Evolutionary conservation across 208 protist species (phyloP).

Genomic region (Leishmania aethiopica): DNA sequence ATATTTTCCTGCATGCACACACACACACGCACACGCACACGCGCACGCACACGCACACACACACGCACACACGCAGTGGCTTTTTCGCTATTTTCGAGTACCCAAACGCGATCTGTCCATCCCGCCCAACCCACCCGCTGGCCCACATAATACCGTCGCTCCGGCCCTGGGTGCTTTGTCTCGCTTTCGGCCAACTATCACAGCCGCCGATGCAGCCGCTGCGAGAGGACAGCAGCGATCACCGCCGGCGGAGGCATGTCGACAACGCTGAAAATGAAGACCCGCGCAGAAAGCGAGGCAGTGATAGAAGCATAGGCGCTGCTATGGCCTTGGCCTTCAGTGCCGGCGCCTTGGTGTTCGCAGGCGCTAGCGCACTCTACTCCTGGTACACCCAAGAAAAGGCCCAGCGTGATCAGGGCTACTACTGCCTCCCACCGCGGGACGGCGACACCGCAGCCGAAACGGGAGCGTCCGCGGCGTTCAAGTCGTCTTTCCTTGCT

Average conservation of each 20-base stretch:
- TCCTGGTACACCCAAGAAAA: not conserved
- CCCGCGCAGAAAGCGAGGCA: not conserved
- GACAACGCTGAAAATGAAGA: not conserved
- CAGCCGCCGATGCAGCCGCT: not conserved
- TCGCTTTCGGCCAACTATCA: no score
- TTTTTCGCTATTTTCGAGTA: not conserved
- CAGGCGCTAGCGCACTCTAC: not conserved
- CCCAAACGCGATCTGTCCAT: not conserved
- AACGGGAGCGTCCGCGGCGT: not conserved
- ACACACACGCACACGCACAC: no score
- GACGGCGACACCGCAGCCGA: not conserved
- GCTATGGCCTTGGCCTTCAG: not conserved
- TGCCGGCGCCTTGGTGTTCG: not conserved
- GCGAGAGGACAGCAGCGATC: not conserved
- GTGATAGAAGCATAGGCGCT: not conserved
- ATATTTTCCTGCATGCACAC: not conserved
- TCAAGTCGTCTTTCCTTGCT: not conserved
- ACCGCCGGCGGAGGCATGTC: not conserved
- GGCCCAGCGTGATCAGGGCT: not conserved
- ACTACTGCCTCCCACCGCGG: conserved; percentile 7
- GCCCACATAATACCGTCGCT: not conserved
- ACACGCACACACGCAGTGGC: no score
- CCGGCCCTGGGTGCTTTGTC: no score
- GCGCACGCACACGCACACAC: no score
- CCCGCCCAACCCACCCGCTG: not conserved